Base-by-base conservation (phyloP, 768 basidiomycete genomes). In the Suillus brevipes region DNA sequence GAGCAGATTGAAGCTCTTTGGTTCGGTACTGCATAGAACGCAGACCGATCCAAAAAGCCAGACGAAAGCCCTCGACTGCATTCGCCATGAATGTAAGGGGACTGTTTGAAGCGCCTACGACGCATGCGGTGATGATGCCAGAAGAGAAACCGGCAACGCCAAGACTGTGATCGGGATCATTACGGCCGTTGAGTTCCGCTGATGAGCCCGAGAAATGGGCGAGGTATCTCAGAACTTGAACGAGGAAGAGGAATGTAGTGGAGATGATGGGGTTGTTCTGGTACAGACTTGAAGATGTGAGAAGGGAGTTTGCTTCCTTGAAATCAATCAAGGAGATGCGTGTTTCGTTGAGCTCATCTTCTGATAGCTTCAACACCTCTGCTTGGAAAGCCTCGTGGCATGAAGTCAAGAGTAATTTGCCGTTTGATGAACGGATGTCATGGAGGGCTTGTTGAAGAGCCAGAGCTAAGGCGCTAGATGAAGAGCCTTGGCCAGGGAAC, bases 401-500 rank as follows among this genome's bases (percentile, higher is more conserved):
- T 1, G 86, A 81, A 3, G 81, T 75, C 40, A 87, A 77, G 37
- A 89, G 75, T 40, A 84, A 69, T 13, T 76, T 70, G 2, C 82
- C 84, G 2, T 75, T 70, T 5, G 81, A 73, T 14, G 81, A 79
- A 34, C 75, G 72, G 20, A 82, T 80, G 66, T 84, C 83, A 37
- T 68, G 72, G 23, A 82, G 62, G 7, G 82, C 81, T 69, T 80
- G 80, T 31, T 77, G 73, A 8, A 74, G 74, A 18, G 78, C 75
- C 38, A 73, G 71, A 18, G 66, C 61, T 34, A 78, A 66, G 56
- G 76, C 77, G 28, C 77, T 66, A 14, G 74, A 73, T 13, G 77
- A 59, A 4, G 82, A 79, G 3, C 85, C 87, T 69, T 89, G 87
- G 7, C 87, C 87, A 52, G 84, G 79, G 68, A 89, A 89, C 20